Conservation (phyloP, 768 basidiomycete species). For the Podaxis sp. region DNA sequence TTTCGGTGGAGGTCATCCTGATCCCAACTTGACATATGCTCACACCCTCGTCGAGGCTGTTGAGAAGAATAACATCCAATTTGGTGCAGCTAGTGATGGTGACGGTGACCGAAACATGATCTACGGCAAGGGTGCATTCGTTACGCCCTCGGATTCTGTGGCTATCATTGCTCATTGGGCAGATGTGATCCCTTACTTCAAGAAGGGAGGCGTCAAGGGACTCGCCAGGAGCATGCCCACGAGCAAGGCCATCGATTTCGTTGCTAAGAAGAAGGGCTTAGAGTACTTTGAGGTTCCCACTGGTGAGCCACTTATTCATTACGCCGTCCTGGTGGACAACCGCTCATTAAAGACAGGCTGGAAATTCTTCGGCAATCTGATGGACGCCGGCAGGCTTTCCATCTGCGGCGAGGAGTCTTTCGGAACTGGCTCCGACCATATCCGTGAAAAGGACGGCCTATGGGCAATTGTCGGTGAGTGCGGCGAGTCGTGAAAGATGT, state of each 20-base stretch:
- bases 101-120: constrained; percentile 99
- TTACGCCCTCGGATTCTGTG: constrained; percentile 96
- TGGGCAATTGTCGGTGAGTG: constrained; percentile 92
- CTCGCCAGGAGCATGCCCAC: constrained; percentile 98
- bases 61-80: constrained; percentile 78
- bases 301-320: constrained; percentile 39
- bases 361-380: constrained; percentile 99
- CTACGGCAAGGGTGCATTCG: constrained; percentile 96
- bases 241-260: constrained; percentile 92
- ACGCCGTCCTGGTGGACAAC: neutral
- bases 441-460: constrained; percentile 98
- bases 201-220: constrained; percentile 88
- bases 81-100: constrained; percentile 96
- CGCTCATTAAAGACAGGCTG: constrained; percentile 58
- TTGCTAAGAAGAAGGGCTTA: constrained; percentile 89
- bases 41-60: constrained; percentile 91
- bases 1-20: constrained; percentile 97
- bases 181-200: constrained; percentile 88
- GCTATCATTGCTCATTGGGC: constrained; percentile 99
- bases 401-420: constrained; percentile 99
- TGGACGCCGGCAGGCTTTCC: constrained; percentile 97
- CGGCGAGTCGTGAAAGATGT: neutral
- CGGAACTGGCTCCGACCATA: constrained; percentile 99
- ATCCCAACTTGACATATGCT: constrained; percentile 97
- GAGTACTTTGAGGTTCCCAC: constrained; percentile 97